phyloP scores from a whole-genome alignment of 257 asterid species.

The Dorcoceras hygrometricum region DNA sequence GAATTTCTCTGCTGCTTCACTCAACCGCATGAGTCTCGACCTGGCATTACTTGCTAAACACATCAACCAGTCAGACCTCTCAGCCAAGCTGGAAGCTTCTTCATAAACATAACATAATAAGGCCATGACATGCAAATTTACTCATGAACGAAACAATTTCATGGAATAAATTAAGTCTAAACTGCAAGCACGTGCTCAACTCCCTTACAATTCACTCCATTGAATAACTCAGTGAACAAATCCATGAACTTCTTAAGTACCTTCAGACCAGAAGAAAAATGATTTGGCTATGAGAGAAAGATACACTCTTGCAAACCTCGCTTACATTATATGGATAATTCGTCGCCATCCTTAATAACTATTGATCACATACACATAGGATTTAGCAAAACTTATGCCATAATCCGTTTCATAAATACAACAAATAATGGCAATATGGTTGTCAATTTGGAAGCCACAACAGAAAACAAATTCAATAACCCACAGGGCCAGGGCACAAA shows the following conservation, averaged over 20 bases:
- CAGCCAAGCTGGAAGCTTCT: not conserved
- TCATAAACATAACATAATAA: conserved; percentile 8
- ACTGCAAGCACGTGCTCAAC: not conserved
- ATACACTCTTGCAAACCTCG: not conserved
- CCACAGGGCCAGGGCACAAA: not conserved
- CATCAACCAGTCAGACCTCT: conserved; percentile 23
- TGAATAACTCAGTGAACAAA: too few relatives aligned
- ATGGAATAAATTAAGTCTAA: not conserved
- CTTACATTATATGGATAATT: not conserved
- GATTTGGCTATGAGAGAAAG: too few relatives aligned
- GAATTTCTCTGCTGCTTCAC: conserved; percentile 90
- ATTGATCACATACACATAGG: not conserved
- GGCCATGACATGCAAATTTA: not conserved
- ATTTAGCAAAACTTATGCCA: not conserved
- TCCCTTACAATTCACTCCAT: not conserved
- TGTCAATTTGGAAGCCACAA: too few relatives aligned
- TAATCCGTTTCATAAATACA: not conserved
- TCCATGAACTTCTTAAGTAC: not conserved
- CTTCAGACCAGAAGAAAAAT: not conserved
- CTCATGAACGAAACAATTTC: conserved; percentile 2
- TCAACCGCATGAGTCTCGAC: conserved; percentile 70
- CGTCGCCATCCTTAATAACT: not conserved
- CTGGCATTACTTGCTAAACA: conserved; percentile 77
- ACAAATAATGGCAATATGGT: not conserved
- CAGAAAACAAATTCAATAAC: not conserved